phyloP scores from a whole-genome alignment of 1,284 basidiomycete species.

The Pascua guehoae region DNA sequence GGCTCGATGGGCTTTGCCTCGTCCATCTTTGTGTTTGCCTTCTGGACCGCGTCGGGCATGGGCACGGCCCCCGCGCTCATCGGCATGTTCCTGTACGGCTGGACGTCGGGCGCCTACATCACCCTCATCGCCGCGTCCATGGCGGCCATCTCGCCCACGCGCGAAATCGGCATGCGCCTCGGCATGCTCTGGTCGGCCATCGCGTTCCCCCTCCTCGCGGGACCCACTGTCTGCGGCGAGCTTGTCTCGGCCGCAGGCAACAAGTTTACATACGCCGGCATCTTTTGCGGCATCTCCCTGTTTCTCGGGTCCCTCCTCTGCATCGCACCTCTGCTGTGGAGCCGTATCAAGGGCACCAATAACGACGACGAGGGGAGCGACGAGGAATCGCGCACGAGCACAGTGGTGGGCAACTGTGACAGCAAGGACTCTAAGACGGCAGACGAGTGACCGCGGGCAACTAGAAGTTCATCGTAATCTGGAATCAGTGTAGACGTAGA shows the following conservation, averaged over 20 bases:
- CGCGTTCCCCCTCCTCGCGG: slow-evolving; percentile 26
- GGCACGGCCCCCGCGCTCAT: slow-evolving; percentile 20
- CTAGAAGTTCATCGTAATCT: too few species aligned
- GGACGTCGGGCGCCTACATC: slow-evolving; percentile 38
- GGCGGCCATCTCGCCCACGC: slow-evolving; percentile 8
- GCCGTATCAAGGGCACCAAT: too few species aligned
- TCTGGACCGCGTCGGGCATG: slow-evolving; percentile 17
- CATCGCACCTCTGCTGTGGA: too few species aligned
- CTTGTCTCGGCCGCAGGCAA: slow-evolving; percentile 1
- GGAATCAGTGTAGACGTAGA: too few species aligned
- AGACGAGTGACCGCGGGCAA: too few species aligned
- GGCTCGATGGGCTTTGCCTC: slow-evolving; percentile 15
- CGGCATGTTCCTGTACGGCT: slow-evolving; percentile 41
- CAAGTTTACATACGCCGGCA: slow-evolving; percentile 29
- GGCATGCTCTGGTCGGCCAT: slow-evolving; percentile 44
- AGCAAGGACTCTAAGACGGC: too few species aligned
- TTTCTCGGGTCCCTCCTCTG: slow-evolving; percentile 10
- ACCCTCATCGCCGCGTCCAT: slow-evolving; percentile 35
- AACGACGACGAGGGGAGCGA: too few species aligned
- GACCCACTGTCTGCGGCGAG: slow-evolving; percentile 28
- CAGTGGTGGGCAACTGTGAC: too few species aligned
- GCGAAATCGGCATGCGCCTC: slow-evolving; percentile 37
- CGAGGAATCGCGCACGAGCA: too few species aligned
- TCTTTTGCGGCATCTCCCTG: slow-evolving; percentile 34
- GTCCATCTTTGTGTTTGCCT: slow-evolving; percentile 17